Percentiles rank a stretch among this genome's conserved stretches.
Conservation (phyloP, 371 early-diverging fungal genomes). For the Homolaphlyctis polyrhiza region DNA sequence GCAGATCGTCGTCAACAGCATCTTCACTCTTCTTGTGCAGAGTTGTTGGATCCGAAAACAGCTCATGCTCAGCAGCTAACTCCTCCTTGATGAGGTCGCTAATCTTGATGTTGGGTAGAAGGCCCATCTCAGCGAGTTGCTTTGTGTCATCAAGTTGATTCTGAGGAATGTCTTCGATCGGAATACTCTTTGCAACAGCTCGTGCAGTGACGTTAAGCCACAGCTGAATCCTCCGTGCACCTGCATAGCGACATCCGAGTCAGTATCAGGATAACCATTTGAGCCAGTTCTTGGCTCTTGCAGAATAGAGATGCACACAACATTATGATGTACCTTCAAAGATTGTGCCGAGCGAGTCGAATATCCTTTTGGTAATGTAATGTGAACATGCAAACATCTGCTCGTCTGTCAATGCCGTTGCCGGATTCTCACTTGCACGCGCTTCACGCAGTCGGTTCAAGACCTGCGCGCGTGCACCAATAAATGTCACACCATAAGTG, state of each 20-base stretch:
- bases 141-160: constrained; percentile 25
- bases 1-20: no score
- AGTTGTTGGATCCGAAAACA: not conserved
- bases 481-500: constrained; percentile 96
- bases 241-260: no score
- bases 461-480: constrained; percentile 92
- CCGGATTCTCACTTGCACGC: constrained; percentile 11
- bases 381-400: constrained; percentile 26
- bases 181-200: constrained; percentile 76
- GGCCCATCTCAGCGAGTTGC: constrained; percentile 25
- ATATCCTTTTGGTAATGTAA: constrained; percentile 80
- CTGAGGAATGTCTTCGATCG: constrained; percentile 39
- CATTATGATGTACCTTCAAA: constrained; percentile 80
- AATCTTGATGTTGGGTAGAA: constrained; percentile 28
- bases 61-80: not conserved
- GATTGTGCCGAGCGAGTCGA: constrained; percentile 64
- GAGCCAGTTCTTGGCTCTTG: no score
- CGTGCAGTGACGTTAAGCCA: constrained; percentile 91
- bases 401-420: constrained; percentile 28
- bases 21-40: not conserved
- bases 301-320: no score
- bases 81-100: no score
- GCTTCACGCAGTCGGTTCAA: constrained; percentile 59
- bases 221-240: constrained; percentile 82
- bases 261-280: no score